Evolutionary conservation across 768 basidiomycete genomes (phyloP).

Genomic region (Boletales sp.): DNA sequence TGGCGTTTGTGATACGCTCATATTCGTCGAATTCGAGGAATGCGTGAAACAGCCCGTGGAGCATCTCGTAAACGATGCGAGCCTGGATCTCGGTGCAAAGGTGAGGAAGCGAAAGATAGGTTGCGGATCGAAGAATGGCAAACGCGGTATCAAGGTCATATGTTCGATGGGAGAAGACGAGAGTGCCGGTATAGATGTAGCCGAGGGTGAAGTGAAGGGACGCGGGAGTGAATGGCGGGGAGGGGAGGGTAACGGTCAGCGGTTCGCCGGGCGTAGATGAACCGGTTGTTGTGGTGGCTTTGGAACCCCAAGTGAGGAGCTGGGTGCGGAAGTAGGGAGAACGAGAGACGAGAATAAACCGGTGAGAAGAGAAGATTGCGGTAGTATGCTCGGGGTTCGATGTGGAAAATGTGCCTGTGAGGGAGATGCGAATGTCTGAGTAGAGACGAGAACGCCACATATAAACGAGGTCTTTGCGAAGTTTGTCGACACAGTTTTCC

Average conservation of each 20-base stretch:
- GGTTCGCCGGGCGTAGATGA: conserved; percentile 37
- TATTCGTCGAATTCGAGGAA: conserved; percentile 78
- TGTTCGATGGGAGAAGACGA: conserved; percentile 86
- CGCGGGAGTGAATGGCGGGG: conserved; percentile 92
- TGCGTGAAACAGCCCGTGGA: conserved; percentile 85
- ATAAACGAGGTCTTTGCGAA: conserved; percentile 90
- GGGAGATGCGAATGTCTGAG: conserved; percentile 82
- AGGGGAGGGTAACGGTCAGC: conserved; percentile 68
- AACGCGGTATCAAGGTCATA: conserved; percentile 93
- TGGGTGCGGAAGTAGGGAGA: conserved; percentile 83
- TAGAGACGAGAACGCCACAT: conserved; percentile 97
- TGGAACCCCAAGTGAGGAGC: conserved; percentile 64
- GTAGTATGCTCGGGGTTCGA: conserved; percentile 65
- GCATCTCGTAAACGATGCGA: conserved; percentile 82
- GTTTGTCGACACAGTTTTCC: conserved; percentile 70
- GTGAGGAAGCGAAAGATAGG: conserved; percentile 70
- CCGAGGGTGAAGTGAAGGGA: conserved; percentile 92
- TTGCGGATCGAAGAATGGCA: conserved; percentile 78
- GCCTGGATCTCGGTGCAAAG: conserved; percentile 81
- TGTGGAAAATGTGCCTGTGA: conserved; percentile 66
- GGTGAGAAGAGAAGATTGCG: conserved; percentile 86
- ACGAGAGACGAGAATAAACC: conserved; percentile 88
- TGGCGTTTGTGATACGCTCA: conserved; percentile 65
- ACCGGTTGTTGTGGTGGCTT: conserved; percentile 28
- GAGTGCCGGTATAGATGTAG: conserved; percentile 92